phyloP scores from a whole-genome alignment of 306 rosid genomes.

The Cyamopsis tetragonoloba region DNA sequence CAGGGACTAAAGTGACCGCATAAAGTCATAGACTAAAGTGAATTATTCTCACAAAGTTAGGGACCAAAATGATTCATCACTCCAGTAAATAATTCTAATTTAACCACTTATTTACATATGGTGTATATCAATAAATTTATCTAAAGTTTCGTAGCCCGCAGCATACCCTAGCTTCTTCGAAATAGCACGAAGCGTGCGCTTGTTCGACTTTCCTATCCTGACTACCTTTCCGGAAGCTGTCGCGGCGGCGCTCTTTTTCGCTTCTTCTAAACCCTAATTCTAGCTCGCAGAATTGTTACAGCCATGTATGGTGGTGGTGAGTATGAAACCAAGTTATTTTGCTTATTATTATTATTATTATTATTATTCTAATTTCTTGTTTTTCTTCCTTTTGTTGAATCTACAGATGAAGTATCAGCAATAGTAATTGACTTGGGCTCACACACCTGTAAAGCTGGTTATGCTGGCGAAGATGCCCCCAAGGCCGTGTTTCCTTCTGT shows the following conservation, averaged over 20 bases:
- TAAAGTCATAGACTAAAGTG: no score
- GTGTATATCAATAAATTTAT: no score
- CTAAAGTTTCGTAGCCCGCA: not conserved
- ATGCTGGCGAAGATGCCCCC: constrained; percentile 98
- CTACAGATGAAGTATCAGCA: constrained; percentile 89
- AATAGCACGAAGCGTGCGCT: constrained; percentile 18
- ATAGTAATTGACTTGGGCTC: constrained; percentile 88
- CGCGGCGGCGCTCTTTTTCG: not conserved
- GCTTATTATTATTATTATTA: not conserved
- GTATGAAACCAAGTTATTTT: constrained; percentile 18
- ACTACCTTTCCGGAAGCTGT: not conserved
- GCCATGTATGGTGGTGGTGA: constrained; percentile 96
- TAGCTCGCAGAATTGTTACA: not conserved
- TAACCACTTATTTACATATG: no score
- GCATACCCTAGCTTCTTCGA: constrained; percentile 24
- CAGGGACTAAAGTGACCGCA: no score
- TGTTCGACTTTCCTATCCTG: not conserved
- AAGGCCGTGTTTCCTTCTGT: constrained; percentile 98
- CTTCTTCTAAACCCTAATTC: constrained; percentile 34
- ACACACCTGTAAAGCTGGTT: constrained; percentile 97
- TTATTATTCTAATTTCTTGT: not conserved
- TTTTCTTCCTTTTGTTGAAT: not conserved
- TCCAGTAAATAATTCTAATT: no score
- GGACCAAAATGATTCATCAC: no score
- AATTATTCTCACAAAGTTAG: no score